Conservation (phyloP, 2,329 filamentous ascomycete species). For the Colletotrichum caudatum region DNA sequence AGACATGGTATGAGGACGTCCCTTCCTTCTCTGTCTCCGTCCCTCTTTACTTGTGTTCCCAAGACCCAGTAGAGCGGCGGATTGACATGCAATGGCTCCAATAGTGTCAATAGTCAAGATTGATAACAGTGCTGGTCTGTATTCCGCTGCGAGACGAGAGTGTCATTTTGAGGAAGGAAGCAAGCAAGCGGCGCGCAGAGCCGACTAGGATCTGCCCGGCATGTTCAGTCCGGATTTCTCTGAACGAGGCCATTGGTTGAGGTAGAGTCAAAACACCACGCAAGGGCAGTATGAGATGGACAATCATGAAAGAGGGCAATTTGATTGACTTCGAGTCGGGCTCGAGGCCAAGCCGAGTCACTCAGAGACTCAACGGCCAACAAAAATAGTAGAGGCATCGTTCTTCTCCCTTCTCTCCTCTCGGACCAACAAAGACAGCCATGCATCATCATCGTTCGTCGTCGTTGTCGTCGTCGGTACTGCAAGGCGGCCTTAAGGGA, state of each 20-base stretch:
- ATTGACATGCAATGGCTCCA: neutral
- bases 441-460: neutral
- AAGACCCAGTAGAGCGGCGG: neutral
- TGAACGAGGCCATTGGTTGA: neutral
- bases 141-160: neutral
- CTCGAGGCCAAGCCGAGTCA: neutral
- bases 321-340: neutral
- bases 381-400: neutral
- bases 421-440: neutral
- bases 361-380: neutral
- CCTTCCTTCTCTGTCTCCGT: neutral
- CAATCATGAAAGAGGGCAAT: neutral
- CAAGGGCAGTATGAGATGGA: neutral
- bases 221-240: neutral
- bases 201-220: neutral
- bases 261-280: neutral
- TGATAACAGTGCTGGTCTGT: neutral
- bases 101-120: neutral
- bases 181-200: constrained; percentile 4
- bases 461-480: neutral
- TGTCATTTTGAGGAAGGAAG: neutral
- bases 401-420: neutral
- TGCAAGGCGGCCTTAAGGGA: neutral
- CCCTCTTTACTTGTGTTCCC: neutral
- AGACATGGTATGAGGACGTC: neutral